A percentile compares a stretch with the other conserved stretches of the same genome.
phyloP scores from a whole-genome alignment of 2,329 filamentous ascomycete genomes.

The Zarea fungicola region DNA sequence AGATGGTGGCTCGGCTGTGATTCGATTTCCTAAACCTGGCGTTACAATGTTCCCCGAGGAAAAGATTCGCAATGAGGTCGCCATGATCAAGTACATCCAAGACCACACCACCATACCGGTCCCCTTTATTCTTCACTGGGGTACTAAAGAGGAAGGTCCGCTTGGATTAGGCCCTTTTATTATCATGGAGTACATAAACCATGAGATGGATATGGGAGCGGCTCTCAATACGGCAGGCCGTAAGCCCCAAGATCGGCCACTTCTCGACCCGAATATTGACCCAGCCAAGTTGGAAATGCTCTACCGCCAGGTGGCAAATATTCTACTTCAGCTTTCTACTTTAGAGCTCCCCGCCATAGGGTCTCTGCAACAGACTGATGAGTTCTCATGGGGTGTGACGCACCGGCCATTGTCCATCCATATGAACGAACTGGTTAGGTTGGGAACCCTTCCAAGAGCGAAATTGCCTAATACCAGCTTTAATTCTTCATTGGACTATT shows the following conservation, averaged over 20 bases:
- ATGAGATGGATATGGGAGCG: not conserved
- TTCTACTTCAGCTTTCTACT: not conserved
- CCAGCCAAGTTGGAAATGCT: constrained; percentile 9
- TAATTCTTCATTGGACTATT: not conserved
- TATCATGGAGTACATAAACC: constrained; percentile 15
- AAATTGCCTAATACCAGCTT: not conserved
- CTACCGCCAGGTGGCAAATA: constrained; percentile 7
- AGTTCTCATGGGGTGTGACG: not conserved
- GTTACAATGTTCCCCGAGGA: constrained; percentile 15
- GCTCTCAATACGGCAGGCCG: constrained; percentile 11
- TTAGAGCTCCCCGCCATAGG: not conserved
- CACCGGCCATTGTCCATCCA: not conserved
- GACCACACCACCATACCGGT: constrained; percentile 14
- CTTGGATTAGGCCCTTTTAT: constrained; percentile 14
- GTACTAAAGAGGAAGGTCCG: constrained; percentile 14
- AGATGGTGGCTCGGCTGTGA: not conserved
- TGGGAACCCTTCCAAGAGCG: not conserved
- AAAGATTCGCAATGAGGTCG: constrained; percentile 15
- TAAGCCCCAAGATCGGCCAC: not conserved
- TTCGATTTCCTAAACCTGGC: constrained; percentile 12
- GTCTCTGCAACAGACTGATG: not conserved
- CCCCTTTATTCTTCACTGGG: constrained; percentile 14
- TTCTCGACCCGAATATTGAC: constrained; percentile 12
- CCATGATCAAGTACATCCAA: constrained; percentile 12
- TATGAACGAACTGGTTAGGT: not conserved